Evolutionary conservation across 2,329 filamentous ascomycete species (phyloP), one percentile per base, ranked within the genome.

Genomic region (Botrytis hyacinthi): DNA sequence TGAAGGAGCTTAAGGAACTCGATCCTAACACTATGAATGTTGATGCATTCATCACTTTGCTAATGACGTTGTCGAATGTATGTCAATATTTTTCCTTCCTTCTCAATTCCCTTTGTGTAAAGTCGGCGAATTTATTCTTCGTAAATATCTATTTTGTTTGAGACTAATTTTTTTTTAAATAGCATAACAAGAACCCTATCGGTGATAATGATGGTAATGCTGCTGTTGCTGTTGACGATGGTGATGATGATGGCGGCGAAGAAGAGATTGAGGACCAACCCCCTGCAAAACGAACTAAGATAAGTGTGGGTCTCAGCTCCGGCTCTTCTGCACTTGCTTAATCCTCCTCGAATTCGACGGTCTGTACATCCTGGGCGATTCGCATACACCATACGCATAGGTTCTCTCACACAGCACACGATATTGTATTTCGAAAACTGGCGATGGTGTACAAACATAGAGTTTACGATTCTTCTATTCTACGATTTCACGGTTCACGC

Each of bases 1-100:
- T 79, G 42, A 74, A 77, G 9, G 69, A 79, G 57, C 78, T 79
- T 29, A 72, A 72, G 61, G 51, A 74, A 1, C 68, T 76, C 12
- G 72, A 74, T 20, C 62, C 78, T 16, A 48, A 76, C 37, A 75
- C 71, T 4, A 40, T 76, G 26, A 71, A 78, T 72, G 77, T 78
- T 44, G 75, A 75, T 35, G 75, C 60, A 3, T 73, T 79, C 3
- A 73, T 79, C 20, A 70, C 62, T 1, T 40, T 77, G 60, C 60
- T 79, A 18, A 76, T 78, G 68, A 63, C 20, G 22, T 61, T 37
- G 10, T 16, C 22, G 26, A 40, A 42, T 26, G 60, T 42, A n/a
- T n/a, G 37, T 62, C 12, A 26, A 62, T 62, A 10, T n/a, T 14
- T 42, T 29, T 62, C 4, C 16, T 9, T 29, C 26, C 14, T n/a